Base-by-base conservation (phyloP, 768 basidiomycete genomes). In the Pleurotus cornucopiae region DNA sequence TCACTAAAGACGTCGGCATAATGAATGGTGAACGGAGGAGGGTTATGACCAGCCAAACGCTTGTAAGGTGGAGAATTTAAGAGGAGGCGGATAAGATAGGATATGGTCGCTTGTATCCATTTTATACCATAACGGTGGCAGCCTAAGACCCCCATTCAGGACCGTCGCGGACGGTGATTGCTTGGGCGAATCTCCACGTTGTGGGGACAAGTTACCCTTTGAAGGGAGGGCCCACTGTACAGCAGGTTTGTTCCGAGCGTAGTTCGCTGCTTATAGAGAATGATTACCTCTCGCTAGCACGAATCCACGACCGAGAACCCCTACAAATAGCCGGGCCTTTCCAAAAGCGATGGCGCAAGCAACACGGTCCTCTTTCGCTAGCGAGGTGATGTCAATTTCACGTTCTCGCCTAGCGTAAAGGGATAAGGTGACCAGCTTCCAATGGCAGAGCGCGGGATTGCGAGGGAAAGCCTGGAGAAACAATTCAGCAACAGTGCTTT, bases 1-100 rank as follows among this genome's bases (percentile, higher is more conserved):
- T 70, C 7, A 60, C 54, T 18, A 62, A 39, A 54, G 61, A 63
- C 14, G 52, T 65, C 39, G 64, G 63, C 66, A 68, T 71, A 56
- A 40, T 55, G 44, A 26, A n/a, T 21, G 41, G 9, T 34, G n/a
- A 40, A 26, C 12, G 39, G 16, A 6, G 18, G 20, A 23, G 18
- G 21, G 13, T 25, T 47, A 14, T 18, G 18, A 41, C 7, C 20
- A 5, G 37, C 18, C 6, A 6, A 18, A 18, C 38, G 23, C 13
- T 23, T 16, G 21, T 39, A 18, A 20, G 11, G 51, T 53, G 16
- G 51, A 25, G 38, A 41, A 40, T 25, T 39, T 6, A 16, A 51
- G 34, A 34, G 23, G 57, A 34, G 23, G 37, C 40, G 55, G 49
- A 38, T 46, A 23, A 13, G 13, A 20, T 6, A 34, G 18, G 9